These are phyloP conservation scores for Bodo saltans DNA, from an alignment of 78 protist genomes.

Conservation along the genomic window DNA sequence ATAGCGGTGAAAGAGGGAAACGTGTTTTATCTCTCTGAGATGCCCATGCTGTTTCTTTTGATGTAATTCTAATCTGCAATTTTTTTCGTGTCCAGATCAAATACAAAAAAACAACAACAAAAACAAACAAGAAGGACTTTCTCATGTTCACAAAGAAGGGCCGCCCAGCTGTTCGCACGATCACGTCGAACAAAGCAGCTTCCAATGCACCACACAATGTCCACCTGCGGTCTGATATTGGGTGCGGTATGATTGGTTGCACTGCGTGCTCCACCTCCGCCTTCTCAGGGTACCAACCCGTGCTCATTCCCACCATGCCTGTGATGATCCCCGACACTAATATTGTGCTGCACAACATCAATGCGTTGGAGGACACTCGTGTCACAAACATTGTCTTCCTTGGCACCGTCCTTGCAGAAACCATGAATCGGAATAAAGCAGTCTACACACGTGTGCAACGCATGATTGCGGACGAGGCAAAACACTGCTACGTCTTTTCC, in stretches of 20 bases:
- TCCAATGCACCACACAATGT: too few species aligned
- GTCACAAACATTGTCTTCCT: slow-evolving; percentile 57
- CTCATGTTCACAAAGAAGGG: too few species aligned
- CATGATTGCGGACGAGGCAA: slow-evolving; percentile 29
- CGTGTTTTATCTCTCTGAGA: too few species aligned
- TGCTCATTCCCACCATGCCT: background rate
- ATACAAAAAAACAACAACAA: too few species aligned
- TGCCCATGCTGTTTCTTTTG: too few species aligned
- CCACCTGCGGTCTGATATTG: slow-evolving; percentile 78
- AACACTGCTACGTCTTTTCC: slow-evolving; percentile 61
- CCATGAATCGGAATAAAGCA: slow-evolving; percentile 41
- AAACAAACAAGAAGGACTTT: too few species aligned
- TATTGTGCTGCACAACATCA: slow-evolving; percentile 74
- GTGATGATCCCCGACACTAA: slow-evolving; percentile 67
- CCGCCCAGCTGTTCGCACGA: too few species aligned
- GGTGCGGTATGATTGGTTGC: slow-evolving; percentile 60
- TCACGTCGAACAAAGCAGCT: too few species aligned
- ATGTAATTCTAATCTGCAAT: too few species aligned
- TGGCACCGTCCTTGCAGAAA: slow-evolving; percentile 73
- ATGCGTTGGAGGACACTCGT: slow-evolving; percentile 58
- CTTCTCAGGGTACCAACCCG: background rate
- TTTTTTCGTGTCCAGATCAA: too few species aligned
- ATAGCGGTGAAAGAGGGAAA: too few species aligned
- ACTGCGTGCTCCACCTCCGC: slow-evolving; percentile 6
- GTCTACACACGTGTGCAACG: slow-evolving; percentile 47